phyloP scores from a whole-genome alignment of 257 asterid species.

The Echites panduratus region DNA sequence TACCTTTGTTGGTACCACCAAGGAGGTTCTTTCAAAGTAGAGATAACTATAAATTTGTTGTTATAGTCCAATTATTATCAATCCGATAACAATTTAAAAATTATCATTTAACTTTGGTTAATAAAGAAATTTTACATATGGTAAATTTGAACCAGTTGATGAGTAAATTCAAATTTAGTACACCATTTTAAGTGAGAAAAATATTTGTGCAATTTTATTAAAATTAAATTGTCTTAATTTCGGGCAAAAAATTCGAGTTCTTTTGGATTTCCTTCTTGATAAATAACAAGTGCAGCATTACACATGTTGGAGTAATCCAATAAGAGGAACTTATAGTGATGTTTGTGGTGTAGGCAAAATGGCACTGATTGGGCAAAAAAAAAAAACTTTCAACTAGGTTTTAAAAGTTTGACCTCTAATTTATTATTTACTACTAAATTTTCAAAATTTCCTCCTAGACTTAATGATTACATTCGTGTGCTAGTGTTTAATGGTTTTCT shows the following conservation, averaged over 20 bases:
- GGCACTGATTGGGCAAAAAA: constrained; percentile 10
- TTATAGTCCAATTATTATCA: too few relatives aligned
- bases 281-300: too few relatives aligned
- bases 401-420: neutral
- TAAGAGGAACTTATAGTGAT: constrained; percentile 5
- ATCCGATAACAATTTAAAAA: too few relatives aligned
- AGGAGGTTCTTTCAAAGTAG: neutral
- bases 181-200: neutral
- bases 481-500: neutral
- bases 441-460: neutral
- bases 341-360: constrained; percentile 10
- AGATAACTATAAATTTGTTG: neutral
- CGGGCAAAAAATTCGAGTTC: too few relatives aligned
- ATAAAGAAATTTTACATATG: too few relatives aligned
- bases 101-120: too few relatives aligned
- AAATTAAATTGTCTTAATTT: too few relatives aligned
- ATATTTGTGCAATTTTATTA: too few relatives aligned
- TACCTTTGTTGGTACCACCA: neutral
- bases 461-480: constrained; percentile 6
- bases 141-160: too few relatives aligned
- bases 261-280: too few relatives aligned
- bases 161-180: neutral
- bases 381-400: neutral
- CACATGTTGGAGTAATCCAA: neutral
- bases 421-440: neutral